A percentile compares a stretch with the other conserved stretches of the same genome.
phyloP scores from a whole-genome alignment of 2,329 filamentous ascomycete species.

The Xylariaceae sp. region DNA sequence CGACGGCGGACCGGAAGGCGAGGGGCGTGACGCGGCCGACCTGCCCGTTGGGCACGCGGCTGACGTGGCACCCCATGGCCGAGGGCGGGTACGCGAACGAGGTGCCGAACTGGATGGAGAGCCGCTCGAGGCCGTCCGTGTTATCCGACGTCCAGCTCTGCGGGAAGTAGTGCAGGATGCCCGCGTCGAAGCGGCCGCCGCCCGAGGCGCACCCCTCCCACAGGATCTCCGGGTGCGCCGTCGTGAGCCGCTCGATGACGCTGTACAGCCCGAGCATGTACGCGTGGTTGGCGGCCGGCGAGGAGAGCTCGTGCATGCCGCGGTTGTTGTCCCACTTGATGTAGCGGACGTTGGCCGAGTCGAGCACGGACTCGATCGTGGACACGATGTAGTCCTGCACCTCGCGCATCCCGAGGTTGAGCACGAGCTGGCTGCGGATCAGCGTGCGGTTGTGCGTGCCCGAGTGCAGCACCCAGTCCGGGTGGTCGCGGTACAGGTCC shows the following conservation, averaged over 20 bases:
- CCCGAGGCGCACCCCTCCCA: conserved; percentile 64
- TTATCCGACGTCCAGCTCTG: conserved; percentile 63
- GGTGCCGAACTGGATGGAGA: conserved; percentile 59
- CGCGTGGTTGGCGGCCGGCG: conserved; percentile 47
- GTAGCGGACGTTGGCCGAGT: conserved; percentile 49
- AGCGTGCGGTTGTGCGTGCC: conserved; percentile 51
- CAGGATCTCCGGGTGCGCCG: conserved; percentile 54
- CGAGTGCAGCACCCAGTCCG: conserved; percentile 58
- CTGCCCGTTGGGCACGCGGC: conserved; percentile 53
- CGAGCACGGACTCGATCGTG: conserved; percentile 48
- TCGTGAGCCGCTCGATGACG: conserved; percentile 55
- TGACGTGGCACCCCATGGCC: conserved; percentile 61
- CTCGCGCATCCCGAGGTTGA: conserved; percentile 55
- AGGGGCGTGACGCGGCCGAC: conserved; percentile 52
- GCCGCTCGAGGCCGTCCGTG: conserved; percentile 56
- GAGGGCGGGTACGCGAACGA: conserved; percentile 58
- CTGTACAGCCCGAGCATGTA: conserved; percentile 61
- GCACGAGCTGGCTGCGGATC: conserved; percentile 53
- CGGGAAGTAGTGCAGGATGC: conserved; percentile 58
- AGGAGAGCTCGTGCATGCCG: conserved; percentile 54
- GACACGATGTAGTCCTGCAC: conserved; percentile 59
- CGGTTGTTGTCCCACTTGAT: conserved; percentile 67
- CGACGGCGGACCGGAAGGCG: conserved; percentile 58
- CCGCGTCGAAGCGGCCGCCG: conserved; percentile 59
- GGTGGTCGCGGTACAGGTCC: conserved; percentile 54